Evolutionary conservation across 352 stramenopile species (phyloP), one percentile per base, ranked within the genome.

Genomic region (Phytophthora citrophthora): DNA sequence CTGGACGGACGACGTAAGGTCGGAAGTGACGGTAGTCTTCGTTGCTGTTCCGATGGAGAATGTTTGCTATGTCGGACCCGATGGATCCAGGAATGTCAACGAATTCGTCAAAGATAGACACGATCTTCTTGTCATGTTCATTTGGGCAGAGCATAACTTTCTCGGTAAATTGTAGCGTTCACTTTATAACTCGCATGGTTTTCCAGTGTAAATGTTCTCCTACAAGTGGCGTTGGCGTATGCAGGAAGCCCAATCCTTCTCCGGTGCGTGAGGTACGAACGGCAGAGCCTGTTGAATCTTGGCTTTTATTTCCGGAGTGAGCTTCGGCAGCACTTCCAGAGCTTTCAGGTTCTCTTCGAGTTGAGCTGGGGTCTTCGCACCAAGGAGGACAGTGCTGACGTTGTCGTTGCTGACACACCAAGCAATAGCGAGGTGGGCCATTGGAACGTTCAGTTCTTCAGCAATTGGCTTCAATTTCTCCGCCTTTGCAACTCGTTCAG

Each of bases 401-500:
- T 89, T 77, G 5, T 64, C 54, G 65, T 90, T 90, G 12, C 75
- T 74, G 18, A 61, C 58, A 20, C 72, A 83, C 81, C 81, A 92
- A 16, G 81, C 79, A 23, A 92, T 65, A 5, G 81, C 74, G 23
- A 92, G 76, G 27, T 83, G 74, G 1, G 75, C 64, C 7, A 81
- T 67, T 8, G 60, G 68, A 38, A 78, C 84, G 49, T 57, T 64
- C 9, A 91, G 52, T 11, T 80, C 54, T 18, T 72, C 61, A 23
- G 74, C 74, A 36, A 83, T 72, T 6, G 62, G 64, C 32, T 82
- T 61, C 15, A 79, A 55, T 41, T 73, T 44, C 12, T 78, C 50
- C 6, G 51, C 51, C 16, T 58, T 58, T n/a, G 39, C 51, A n/a
- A 49, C 38, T 2, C 51, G 51, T 4, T 48, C 51, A n/a, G 24